Evolutionary conservation across 139 green algal species (phyloP), one percentile per base, ranked within the genome.

Genomic region (Picochlorum sp.): DNA sequence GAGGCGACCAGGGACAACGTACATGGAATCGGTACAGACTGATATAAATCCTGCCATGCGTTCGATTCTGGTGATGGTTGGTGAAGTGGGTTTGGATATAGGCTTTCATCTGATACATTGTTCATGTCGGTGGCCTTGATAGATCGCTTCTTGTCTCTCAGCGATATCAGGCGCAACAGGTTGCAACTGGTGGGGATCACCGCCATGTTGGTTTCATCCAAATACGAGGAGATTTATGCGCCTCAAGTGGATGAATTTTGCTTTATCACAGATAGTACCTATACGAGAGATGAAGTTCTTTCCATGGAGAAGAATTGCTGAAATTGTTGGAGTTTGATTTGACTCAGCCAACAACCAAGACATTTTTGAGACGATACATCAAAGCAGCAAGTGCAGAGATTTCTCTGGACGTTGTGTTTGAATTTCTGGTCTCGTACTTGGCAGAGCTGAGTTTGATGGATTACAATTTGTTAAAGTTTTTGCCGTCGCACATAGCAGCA

Each of bases 231-330:
- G 83, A 96, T 98, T 51, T 97, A 97, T 65, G 83, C 93, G 6
- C 91, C 91, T 26, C 85, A 87, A 59, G 79, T 96, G 14, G 74
- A 86, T 41, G 88, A 97, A 51, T 97, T 96, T 65, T 91, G 81
- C 66, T 97, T 95, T 82, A 97, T 98, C 76, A 97, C 92, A 0
- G 92, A 98, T 77, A 94, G 96, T 82, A 96, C 91, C 6, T 98
- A 98, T 81, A 82, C 73, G 15, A 80, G 83, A n/a, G 68, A 89
- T 38, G 74, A 97, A 63, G 72, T 97, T 13, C 65, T 95, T 4
- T 50, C 71, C 2, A 94, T 92, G 84, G 92, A 98, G 76, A 76
- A 83, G 61, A 78, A 1, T 37, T 97, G 20, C 82, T 97, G 21
- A 78, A 83, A n/a, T 66, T 64, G 5, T 83, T 98, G 38, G 38